Percentiles rank a stretch among this genome's conserved stretches.
phyloP scores from a whole-genome alignment of 129 eudicot genomes.

The Helichrysum umbraculigerum region DNA sequence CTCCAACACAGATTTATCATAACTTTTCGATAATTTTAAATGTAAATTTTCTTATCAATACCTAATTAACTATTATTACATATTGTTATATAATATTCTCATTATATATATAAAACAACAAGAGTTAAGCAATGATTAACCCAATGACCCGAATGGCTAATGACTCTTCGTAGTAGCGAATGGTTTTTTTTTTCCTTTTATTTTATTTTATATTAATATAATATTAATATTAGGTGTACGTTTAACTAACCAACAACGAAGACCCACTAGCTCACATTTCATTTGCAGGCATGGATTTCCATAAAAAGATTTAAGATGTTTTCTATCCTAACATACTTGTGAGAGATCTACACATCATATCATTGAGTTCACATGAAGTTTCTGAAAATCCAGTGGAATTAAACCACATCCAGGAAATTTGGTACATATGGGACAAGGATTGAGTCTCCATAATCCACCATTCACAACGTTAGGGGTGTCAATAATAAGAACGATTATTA shows the following conservation, averaged over 20 bases:
- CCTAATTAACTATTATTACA: neutral
- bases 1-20: no score
- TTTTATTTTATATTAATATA: no score
- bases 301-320: neutral
- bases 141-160: neutral
- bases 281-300: neutral
- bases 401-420: no score
- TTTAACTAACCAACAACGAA: neutral
- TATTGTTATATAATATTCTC: neutral
- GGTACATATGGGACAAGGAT: no score
- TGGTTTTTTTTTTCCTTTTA: neutral
- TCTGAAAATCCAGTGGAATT: no score
- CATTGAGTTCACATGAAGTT: no score
- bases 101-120: neutral
- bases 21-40: no score
- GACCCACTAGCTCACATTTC: neutral
- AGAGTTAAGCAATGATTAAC: neutral
- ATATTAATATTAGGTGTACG: neutral
- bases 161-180: neutral
- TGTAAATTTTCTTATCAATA: neutral
- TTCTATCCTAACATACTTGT: no score
- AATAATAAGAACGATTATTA: no score
- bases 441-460: no score
- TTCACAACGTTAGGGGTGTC: no score
- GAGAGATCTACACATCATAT: no score